Percentiles rank a stretch among this genome's conserved stretches.
phyloP scores from a whole-genome alignment of 768 basidiomycete genomes.

The Holtermannia corniformis region DNA sequence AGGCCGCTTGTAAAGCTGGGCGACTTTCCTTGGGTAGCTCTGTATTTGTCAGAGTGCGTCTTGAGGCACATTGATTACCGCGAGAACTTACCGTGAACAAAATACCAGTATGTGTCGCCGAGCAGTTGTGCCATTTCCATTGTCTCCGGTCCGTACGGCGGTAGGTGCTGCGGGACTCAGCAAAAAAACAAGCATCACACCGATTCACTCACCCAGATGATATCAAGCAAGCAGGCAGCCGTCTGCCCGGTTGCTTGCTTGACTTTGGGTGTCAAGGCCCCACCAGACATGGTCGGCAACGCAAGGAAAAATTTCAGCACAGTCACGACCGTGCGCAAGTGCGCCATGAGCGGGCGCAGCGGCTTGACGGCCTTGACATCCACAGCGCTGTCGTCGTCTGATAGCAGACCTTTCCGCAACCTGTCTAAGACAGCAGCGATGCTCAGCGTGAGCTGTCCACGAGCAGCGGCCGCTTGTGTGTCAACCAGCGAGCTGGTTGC shows the following conservation, averaged over 20 bases:
- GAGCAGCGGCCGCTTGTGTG: not conserved
- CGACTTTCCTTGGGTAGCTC: not conserved
- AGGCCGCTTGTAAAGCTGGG: not conserved
- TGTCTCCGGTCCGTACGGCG: not conserved
- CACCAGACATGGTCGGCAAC: not conserved
- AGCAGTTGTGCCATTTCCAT: not conserved
- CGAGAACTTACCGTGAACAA: not conserved
- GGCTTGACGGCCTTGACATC: too few species aligned
- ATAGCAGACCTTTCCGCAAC: too few species aligned
- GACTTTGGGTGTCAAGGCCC: not conserved
- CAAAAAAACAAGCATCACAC: not conserved
- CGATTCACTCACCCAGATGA: not conserved
- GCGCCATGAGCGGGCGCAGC: not conserved
- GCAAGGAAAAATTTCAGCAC: not conserved
- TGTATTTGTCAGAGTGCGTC: too few species aligned
- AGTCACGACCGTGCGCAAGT: not conserved
- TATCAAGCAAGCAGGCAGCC: not conserved
- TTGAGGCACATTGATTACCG: too few species aligned
- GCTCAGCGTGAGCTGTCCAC: not conserved
- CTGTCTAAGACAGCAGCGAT: not conserved
- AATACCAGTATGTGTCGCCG: not conserved
- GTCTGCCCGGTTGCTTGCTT: not conserved
- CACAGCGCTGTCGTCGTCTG: too few species aligned
- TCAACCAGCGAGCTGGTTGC: not conserved
- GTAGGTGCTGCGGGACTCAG: not conserved